These are phyloP conservation scores for Citrus medica DNA, from an alignment of 345 rosid genomes.

Conservation along the genomic window DNA sequence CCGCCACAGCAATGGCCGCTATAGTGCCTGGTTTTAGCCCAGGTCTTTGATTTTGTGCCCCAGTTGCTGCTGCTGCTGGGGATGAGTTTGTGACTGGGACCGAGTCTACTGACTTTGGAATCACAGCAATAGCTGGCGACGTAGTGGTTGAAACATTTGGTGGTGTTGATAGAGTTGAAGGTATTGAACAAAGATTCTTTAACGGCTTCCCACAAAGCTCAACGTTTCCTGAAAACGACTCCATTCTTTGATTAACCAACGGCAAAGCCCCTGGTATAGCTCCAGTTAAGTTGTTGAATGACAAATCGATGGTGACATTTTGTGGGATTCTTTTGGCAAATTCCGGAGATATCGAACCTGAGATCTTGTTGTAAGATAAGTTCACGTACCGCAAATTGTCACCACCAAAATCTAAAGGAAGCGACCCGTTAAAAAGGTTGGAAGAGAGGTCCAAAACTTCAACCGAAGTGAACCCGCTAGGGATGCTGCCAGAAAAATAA, in stretches of 20 bases:
- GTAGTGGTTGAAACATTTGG: conserved; percentile 55
- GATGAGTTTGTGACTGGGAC: conserved; percentile 27
- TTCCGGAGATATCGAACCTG: conserved; percentile 49
- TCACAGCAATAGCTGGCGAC: conserved; percentile 91
- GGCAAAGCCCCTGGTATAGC: conserved; percentile 60
- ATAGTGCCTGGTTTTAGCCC: conserved; percentile 71
- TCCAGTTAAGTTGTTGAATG: conserved; percentile 85
- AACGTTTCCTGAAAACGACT: conserved; percentile 54
- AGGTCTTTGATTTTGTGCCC: conserved; percentile 19
- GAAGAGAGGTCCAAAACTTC: conserved; percentile 75
- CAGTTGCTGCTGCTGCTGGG: not conserved
- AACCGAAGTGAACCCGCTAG: conserved; percentile 50
- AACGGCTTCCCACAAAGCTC: conserved; percentile 86
- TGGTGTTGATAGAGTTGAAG: conserved; percentile 71
- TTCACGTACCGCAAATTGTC: conserved; percentile 53
- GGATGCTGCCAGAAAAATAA: conserved; percentile 56
- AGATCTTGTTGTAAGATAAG: conserved; percentile 69
- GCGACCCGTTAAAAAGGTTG: conserved; percentile 64
- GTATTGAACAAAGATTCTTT: conserved; percentile 67
- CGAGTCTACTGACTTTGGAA: conserved; percentile 51
- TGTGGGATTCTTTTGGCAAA: conserved; percentile 56
- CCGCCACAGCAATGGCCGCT: conserved; percentile 57
- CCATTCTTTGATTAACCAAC: conserved; percentile 53
- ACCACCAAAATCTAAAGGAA: conserved; percentile 63
- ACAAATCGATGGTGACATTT: conserved; percentile 64